Evolutionary conservation across 2,329 filamentous ascomycete genomes (phyloP), one percentile per base, ranked within the genome.

Genomic region (Botrytis fabae): DNA sequence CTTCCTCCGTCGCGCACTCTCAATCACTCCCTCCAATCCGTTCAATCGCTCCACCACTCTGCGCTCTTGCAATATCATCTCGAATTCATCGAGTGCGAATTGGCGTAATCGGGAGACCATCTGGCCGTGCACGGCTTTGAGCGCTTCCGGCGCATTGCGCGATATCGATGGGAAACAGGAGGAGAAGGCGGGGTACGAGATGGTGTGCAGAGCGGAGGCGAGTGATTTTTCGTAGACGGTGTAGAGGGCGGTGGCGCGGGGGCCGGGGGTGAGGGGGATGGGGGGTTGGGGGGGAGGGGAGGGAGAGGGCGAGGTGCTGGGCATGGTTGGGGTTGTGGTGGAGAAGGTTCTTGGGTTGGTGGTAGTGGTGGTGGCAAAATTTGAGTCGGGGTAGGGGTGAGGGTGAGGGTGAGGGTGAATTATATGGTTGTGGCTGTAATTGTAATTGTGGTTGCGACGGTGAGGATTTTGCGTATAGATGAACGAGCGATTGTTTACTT

Each of bases 101-200:
- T 84, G 83, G 35, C 84, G 83, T 74, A 91, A 80, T 76, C 87
- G 83, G 22, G 85, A 85, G 18, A 89, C 85, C 86, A 91, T 88
- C 79, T 88, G 86, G 70, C 81, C 80, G 82, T 90, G 89, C 59
- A 90, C 85, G 75, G 85, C 84, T 75, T 82, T 83, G 77, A 91
- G 82, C 54, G 86, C 84, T 12, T 81, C 82, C 38, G 86, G 86
- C 32, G 87, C 85, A 74, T 84, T 82, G 57, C 81, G 79, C 28
- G 87, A 85, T n/a, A 90, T 83, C 32, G 86, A 89, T 61, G 89
- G 89, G 80, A 89, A 91, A 81, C 89, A 91, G 2, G 85, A 83
- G 2, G 86, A 85, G 77, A 91, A 87, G 79, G 88, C 88, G 66
- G 86, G 84, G 82, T 85, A 88, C 75, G 82, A 85, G 71, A 91